These are phyloP conservation scores for Cyberlindnera nakhonratchasimensis DNA, from an alignment of 805 yeast species.

Conservation along the genomic window DNA sequence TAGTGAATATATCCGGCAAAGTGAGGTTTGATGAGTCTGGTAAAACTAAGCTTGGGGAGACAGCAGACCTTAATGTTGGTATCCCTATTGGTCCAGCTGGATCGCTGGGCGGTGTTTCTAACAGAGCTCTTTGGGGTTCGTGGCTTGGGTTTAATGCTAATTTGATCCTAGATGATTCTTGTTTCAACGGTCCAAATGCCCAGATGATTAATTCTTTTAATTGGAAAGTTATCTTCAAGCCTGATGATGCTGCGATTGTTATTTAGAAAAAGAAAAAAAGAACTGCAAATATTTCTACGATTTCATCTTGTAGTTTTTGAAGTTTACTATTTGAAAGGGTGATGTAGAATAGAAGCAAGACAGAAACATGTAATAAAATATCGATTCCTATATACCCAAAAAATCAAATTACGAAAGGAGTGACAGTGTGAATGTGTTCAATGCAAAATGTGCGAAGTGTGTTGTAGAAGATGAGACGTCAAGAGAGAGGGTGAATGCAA, in stretches of 20 bases:
- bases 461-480: not conserved
- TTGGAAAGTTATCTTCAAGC: constrained; percentile 63
- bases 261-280: constrained; percentile 7
- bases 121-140: constrained; percentile 48
- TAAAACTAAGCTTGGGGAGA: constrained; percentile 58
- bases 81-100: constrained; percentile 3
- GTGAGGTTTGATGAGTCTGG: constrained; percentile 79
- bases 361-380: not conserved
- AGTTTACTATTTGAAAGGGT: too few species aligned
- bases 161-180: constrained; percentile 54
- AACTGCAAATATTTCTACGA: too few species aligned
- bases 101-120: not conserved
- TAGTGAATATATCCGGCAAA: constrained; percentile 51
- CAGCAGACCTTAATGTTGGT: constrained; percentile 44
- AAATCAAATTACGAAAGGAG: not conserved
- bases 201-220: constrained; percentile 58
- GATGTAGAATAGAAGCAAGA: too few species aligned
- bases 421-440: not conserved
- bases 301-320: too few species aligned
- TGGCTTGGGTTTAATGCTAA: constrained; percentile 66
- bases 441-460: too few species aligned
- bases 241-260: constrained; percentile 44
- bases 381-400: not conserved
- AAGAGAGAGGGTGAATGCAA: too few species aligned
- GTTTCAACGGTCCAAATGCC: constrained; percentile 34